A percentile compares a stretch with the other conserved stretches of the same genome.
phyloP scores from a whole-genome alignment of 2,329 filamentous ascomycete genomes.

The Diaporthe capsici region DNA sequence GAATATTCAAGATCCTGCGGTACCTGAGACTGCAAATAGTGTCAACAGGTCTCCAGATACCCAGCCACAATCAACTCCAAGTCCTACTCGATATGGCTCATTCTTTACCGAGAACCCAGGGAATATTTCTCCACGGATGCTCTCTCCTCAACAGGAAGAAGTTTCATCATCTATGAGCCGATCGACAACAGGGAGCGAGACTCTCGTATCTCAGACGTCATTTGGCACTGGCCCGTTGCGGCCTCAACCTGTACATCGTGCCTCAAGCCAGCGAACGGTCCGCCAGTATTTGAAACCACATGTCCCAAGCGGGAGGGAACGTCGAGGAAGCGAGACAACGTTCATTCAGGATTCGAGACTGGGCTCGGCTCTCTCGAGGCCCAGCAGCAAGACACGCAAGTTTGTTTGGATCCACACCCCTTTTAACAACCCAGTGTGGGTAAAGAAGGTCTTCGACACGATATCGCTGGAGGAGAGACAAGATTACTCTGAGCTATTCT shows the following conservation, averaged over 20 bases:
- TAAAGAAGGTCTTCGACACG: constrained; percentile 63
- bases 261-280: not conserved
- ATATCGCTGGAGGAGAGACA: constrained; percentile 53
- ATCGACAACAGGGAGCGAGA: constrained; percentile 11
- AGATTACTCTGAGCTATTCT: constrained; percentile 57
- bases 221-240: not conserved
- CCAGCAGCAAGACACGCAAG: constrained; percentile 51
- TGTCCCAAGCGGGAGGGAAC: not conserved
- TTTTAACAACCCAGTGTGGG: constrained; percentile 68
- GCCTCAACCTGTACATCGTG: not conserved
- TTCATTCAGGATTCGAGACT: not conserved
- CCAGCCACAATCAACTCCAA: not conserved
- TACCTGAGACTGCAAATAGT: not conserved
- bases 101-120: not conserved
- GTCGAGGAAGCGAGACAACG: not conserved
- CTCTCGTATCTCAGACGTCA: not conserved
- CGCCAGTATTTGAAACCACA: not conserved
- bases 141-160: not conserved
- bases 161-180: not conserved
- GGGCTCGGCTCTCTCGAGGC: constrained; percentile 36
- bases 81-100: not conserved
- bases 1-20: not conserved
- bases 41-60: not conserved
- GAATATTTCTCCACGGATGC: not conserved
- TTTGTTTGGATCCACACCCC: constrained; percentile 69